These are phyloP conservation scores for Neopestalotiopsis rosae DNA, from an alignment of 2,329 filamentous ascomycete species.

Conservation along the genomic window DNA sequence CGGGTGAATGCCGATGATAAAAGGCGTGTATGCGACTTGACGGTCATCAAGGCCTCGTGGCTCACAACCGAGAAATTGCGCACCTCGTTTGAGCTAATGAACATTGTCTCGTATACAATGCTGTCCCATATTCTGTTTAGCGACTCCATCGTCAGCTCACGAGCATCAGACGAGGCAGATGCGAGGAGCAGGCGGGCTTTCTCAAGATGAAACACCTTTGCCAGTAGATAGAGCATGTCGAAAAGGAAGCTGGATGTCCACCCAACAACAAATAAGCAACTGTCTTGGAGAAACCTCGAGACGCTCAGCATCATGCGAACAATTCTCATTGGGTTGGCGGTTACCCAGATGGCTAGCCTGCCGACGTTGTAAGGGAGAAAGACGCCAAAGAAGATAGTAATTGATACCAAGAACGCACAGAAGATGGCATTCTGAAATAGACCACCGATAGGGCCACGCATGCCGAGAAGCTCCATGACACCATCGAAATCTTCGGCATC, in stretches of 20 bases:
- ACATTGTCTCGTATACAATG: constrained; percentile 55
- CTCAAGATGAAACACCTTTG: constrained; percentile 39
- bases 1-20: constrained; percentile 45
- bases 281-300: constrained; percentile 82
- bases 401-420: constrained; percentile 85
- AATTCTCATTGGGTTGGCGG: constrained; percentile 81
- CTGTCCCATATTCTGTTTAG: constrained; percentile 53
- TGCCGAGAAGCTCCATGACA: constrained; percentile 92
- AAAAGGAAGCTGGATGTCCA: constrained; percentile 51
- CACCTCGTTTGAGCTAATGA: constrained; percentile 64
- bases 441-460: constrained; percentile 89
- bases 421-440: constrained; percentile 96
- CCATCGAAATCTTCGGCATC: constrained; percentile 95
- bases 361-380: constrained; percentile 94
- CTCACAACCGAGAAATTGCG: constrained; percentile 79
- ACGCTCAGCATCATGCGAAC: constrained; percentile 73
- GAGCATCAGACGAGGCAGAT: constrained; percentile 29
- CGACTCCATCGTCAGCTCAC: constrained; percentile 27
- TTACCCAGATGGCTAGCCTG: constrained; percentile 78
- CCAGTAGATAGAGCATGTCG: constrained; percentile 44
- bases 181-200: constrained; percentile 30
- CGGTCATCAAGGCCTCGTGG: constrained; percentile 68
- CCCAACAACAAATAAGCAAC: constrained; percentile 69
- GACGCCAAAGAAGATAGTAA: constrained; percentile 84
- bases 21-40: constrained; percentile 59